A percentile compares a stretch with the other conserved stretches of the same genome.
Evolutionary conservation across 202 grass and related monocot species (phyloP).

Genomic region (Schoenoplectus triqueter): DNA sequence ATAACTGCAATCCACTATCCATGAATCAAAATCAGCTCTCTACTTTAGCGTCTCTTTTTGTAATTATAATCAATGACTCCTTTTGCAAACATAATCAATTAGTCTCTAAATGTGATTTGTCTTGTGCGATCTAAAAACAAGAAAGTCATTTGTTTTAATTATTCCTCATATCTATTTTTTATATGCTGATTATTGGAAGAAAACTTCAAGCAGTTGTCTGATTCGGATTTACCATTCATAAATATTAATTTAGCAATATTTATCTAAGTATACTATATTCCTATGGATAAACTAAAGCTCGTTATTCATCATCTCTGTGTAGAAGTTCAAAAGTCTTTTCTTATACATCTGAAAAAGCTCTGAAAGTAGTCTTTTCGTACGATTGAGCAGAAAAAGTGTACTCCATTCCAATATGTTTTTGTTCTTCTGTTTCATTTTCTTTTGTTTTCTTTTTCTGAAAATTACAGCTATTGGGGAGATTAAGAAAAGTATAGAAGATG

Average conservation of each 20-base stretch:
- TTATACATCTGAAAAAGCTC: background rate
- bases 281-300: background rate
- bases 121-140: background rate
- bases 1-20: background rate
- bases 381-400: background rate
- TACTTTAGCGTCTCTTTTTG: background rate
- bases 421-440: background rate
- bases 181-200: background rate
- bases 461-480: constrained; percentile 29
- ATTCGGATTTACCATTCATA: background rate
- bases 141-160: background rate
- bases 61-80: too few species aligned
- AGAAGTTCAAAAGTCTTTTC: background rate
- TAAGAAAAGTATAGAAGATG: constrained; percentile 43
- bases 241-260: background rate
- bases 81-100: background rate
- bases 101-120: background rate
- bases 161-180: background rate
- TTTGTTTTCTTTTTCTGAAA: background rate
- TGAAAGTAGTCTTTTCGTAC: background rate
- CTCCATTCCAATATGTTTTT: background rate
- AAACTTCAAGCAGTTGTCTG: too few species aligned
- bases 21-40: background rate
- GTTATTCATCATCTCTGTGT: background rate
- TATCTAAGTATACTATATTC: background rate